A percentile compares a stretch with the other conserved stretches of the same genome.
These are phyloP conservation scores for Drosera capensis DNA, from an alignment of 148 eudicot genomes.

Conservation along the genomic window DNA sequence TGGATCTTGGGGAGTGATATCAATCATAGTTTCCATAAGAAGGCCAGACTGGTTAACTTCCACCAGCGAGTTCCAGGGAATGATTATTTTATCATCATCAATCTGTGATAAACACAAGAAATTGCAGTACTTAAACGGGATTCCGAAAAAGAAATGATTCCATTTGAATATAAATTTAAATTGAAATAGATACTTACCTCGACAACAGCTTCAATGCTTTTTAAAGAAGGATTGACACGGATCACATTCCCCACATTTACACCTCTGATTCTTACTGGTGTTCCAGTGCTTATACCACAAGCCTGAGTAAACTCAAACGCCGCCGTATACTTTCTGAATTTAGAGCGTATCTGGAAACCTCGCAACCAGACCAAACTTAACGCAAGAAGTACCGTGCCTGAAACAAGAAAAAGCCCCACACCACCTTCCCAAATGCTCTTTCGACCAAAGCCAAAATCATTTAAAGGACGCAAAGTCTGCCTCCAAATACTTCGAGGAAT, in stretches of 20 bases:
- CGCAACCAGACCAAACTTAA: constrained; percentile 75
- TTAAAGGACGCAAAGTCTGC: constrained; percentile 52
- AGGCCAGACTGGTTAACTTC: constrained; percentile 98
- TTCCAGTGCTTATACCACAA: constrained; percentile 71
- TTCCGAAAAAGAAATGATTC: too few species aligned
- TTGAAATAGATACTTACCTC: constrained; percentile 45
- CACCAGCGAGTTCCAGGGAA: constrained; percentile 71
- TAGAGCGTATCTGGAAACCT: constrained; percentile 70
- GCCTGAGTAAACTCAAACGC: constrained; percentile 80
- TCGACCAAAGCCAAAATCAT: constrained; percentile 78
- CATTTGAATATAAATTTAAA: constrained; percentile 1
- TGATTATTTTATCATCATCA: constrained; percentile 79
- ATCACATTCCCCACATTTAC: constrained; percentile 80
- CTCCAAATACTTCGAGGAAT: constrained; percentile 60
- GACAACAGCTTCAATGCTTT: constrained; percentile 63
- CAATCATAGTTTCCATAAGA: constrained; percentile 94
- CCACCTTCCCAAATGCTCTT: constrained; percentile 98
- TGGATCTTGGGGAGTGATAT: constrained; percentile 80
- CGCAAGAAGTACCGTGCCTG: constrained; percentile 61
- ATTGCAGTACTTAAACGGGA: too few species aligned
- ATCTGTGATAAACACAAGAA: too few species aligned
- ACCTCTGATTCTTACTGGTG: constrained; percentile 85
- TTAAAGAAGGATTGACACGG: constrained; percentile 68
- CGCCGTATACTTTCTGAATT: constrained; percentile 58
- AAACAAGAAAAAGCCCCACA: constrained; percentile 77